Evolutionary conservation across 768 basidiomycete species (phyloP), one percentile per base, ranked within the genome.

Genomic region (Auricularia auricula-judae): DNA sequence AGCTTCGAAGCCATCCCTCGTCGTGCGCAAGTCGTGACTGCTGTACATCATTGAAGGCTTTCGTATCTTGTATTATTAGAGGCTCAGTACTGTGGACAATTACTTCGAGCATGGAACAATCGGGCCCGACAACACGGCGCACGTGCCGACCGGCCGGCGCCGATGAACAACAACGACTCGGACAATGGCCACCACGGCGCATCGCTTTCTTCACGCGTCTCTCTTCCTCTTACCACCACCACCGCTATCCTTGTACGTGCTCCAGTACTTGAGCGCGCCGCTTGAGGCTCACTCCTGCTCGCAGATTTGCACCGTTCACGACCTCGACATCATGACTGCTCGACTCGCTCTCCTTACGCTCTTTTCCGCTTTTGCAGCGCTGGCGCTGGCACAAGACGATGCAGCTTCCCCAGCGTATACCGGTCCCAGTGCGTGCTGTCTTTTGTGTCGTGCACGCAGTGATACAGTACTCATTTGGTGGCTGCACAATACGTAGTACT

Each of bases 21-120:
- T 62, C 61, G 35, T 65, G 18, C 65, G 62, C 35, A 66, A 63
- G 47, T 64, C 29, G 36, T 65, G 63, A 14, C 0, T 42, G 0
- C 12, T 29, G 29, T 29, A 29, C 29, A 29, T 29, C 0, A 29
- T 29, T 0, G 29, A 29, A 29, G 29, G 29, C 29, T 29, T 0
- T 29, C 29, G 35, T 56, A 56, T 33, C 43, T 39, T 65, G 43
- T 36, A 33, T 43, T 51, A 23, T 63, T n/a, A 66, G 16, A 51
- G 16, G 47, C 47, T 51, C 18, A 18, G 47, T 51, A 51, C 21
- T 51, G 4, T 51, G 39, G 39, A 42, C 39, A 29, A 29, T 29
- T 29, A 29, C 29, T 3, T 29, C 29, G 29, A 29, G 29, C 29
- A 42, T 8, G 12, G 39, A 42, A 42, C 39, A 42, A 42, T 42